Base-by-base conservation (phyloP, 768 basidiomycete species). In the Tulasnella sp. region DNA sequence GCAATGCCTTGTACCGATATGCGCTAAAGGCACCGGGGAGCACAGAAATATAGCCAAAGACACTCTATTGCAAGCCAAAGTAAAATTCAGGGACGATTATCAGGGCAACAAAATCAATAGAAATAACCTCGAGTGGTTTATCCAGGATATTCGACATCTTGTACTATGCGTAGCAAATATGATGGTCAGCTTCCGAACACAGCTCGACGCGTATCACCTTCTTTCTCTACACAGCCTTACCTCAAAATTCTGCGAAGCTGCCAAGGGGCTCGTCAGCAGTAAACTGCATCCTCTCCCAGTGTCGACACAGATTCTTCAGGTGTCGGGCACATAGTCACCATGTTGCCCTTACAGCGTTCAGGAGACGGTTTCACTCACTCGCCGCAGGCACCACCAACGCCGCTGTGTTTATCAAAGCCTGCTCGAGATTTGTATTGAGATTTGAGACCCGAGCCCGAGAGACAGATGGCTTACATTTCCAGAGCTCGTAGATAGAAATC, bases 61-160 rank as follows among this genome's bases (percentile, higher is more conserved):
- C 93, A 27, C 93, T 92, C 73, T 85, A 90, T n/a, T 76, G 94
- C 94, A 74, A 94, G 94, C 0, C 25, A 21, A 42, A 22, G 2
- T 3, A 11, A 4, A 12, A 21, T 10, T 30, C 3, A 53, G 34
- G 31, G 19, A 53, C 30, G 3, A 2, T n/a, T 12, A 53, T 22
- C 29, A 10, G 30, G 8, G 21, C 15, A 41, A n/a, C 1, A 22
- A 19, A 15, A 12, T 5, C 22, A 22, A 31, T 41, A 15, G 34
- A 29, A 52, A 21, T 30, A 67, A 89, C 76, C 80, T 97, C 93
- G 53, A 92, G 78, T 0, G 93, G 92, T 70, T 97, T 97, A 70
- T 97, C 93, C 34, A 97, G 80, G 63, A 94, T 88, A 67, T 96
- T 92, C 24, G 90, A 91, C 84, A 89, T 90, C 75, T 94, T 94